Base-by-base conservation (phyloP, 2,329 filamentous ascomycete species). In the Colletotrichum sp. region DNA sequence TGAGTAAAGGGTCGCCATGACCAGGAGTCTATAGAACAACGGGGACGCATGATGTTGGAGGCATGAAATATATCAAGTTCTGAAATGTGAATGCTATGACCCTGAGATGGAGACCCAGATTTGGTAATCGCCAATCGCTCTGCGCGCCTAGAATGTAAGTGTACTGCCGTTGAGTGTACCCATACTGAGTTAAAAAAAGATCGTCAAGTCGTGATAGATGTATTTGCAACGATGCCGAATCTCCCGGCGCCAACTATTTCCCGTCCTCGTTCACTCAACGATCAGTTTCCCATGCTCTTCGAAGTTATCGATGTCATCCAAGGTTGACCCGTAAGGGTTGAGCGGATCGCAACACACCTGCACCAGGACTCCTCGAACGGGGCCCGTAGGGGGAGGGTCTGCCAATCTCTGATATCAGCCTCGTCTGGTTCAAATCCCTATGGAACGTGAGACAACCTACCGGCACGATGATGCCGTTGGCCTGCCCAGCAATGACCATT, bases 291-390 rank as follows among this genome's bases (percentile, higher is more conserved):
- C 68, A 4, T 75, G 18, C 77, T 80, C 82, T 67, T 85, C 81
- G 60, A 87, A 79, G 7, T 65, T 55, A 1, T 21, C 12, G 12
- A 85, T 76, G 3, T 32, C 63, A 1, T 81, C 75, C 7, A 5
- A 2, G 4, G 80, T 85, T 3, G 81, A 87, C 9, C 71, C 79
- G 0, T 68, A 26, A 0, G 72, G 76, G 60, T 86, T 83, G 8
- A 78, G 71, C 8, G 80, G 81, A 62, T 86, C 85, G 1, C 80
- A 34, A 32, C 81, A 83, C 12, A 87, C 79, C 28, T 82, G 79
- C 62, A 85, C 78, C 12, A 87, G 75, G 26, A 87, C 83, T 6
- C 82, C 84, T 6, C 80, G 78, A 0, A 84, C 83, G 3, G 79
- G 71, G 2, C 84, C 80, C 10, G 73, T 78, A 2, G 78, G 80